Conservation (phyloP, 1,139 yeast species). For the Eremothecium gossypii region DNA sequence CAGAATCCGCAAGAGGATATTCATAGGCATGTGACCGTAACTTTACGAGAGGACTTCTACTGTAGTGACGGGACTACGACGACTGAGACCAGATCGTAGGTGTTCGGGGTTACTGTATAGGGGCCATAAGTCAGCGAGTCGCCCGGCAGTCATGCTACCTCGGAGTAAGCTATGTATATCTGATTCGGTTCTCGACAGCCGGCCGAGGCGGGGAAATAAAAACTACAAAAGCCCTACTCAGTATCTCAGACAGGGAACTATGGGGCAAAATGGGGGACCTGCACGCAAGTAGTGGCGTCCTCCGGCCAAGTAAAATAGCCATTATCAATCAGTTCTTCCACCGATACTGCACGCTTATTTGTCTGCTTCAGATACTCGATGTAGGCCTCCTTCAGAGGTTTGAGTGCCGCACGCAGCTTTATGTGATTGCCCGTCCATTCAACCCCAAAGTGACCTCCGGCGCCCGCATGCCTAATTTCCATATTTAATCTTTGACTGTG, state of each 20-base stretch:
- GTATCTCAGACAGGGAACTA: background rate
- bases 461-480: constrained; percentile 32
- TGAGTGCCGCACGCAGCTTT: constrained; percentile 31
- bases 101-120: no score
- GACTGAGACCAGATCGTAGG: no score
- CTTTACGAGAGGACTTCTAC: no score
- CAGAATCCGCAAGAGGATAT: no score
- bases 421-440: constrained; percentile 35
- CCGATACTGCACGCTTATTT: constrained; percentile 29
- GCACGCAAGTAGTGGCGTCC: constrained; percentile 12
- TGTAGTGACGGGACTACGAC: no score
- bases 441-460: constrained; percentile 34
- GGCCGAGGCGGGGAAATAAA: no score
- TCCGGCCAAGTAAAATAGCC: constrained; percentile 17
- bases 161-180: no score
- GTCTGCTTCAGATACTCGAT: constrained; percentile 30
- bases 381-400: constrained; percentile 34
- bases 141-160: no score
- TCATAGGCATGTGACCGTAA: no score
- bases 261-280: constrained; percentile 13
- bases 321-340: constrained; percentile 31
- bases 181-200: no score
- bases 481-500: constrained; percentile 35
- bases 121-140: no score
- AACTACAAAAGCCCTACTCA: no score